phyloP scores from a whole-genome alignment of 2,329 filamentous ascomycete species.

The Aspergillus quadrilineatus region DNA sequence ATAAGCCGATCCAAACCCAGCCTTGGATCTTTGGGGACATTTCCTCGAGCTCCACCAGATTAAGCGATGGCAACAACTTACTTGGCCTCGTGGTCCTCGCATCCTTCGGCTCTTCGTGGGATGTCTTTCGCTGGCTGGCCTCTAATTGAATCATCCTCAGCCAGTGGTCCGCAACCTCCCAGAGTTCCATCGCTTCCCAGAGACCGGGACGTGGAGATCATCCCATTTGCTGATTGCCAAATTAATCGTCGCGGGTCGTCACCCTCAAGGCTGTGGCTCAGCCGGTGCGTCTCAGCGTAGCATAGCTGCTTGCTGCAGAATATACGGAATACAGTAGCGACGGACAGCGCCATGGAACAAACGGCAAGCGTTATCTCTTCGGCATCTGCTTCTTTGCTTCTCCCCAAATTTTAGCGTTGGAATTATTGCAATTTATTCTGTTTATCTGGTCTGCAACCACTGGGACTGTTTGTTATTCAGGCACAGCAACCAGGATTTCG shows the following conservation, averaged over 20 bases:
- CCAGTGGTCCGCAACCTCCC: not conserved
- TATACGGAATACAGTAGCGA: not conserved
- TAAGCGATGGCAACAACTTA: not conserved
- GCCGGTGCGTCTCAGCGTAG: not conserved
- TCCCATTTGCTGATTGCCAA: not conserved
- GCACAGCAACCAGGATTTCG: conserved; percentile 1
- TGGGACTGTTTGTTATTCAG: not conserved
- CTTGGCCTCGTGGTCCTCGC: not conserved
- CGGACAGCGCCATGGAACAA: not conserved
- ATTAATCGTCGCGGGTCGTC: not conserved
- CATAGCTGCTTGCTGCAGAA: not conserved
- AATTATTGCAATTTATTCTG: not conserved
- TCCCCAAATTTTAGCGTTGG: conserved; percentile 2
- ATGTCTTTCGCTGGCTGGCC: not conserved
- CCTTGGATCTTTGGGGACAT: not conserved
- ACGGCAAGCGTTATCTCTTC: not conserved
- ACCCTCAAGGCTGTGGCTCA: not conserved
- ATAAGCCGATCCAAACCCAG: not conserved
- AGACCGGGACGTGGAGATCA: not conserved
- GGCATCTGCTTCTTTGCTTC: conserved; percentile 1
- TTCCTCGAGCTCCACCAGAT: not conserved
- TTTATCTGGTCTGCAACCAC: not conserved
- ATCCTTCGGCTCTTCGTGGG: not conserved
- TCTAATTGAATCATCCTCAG: not conserved
- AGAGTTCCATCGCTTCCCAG: not conserved